phyloP scores from a whole-genome alignment of 306 rosid genomes.

The Pyrus pyrifolia region DNA sequence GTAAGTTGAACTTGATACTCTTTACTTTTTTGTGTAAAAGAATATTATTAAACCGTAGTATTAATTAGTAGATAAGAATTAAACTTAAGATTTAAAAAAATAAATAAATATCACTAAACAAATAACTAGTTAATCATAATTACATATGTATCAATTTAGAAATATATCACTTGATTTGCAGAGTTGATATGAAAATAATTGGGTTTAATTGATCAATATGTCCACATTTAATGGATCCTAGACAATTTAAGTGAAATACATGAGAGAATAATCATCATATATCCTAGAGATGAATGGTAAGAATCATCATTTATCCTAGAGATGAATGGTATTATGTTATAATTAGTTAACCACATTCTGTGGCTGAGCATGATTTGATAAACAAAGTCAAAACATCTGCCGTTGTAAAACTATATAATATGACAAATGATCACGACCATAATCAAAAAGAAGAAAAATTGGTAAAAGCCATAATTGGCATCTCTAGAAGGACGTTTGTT shows the following conservation, averaged over 20 bases:
- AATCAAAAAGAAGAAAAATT: background rate
- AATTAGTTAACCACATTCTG: background rate
- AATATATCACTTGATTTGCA: too few species aligned
- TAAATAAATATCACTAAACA: too few species aligned
- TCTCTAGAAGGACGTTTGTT: conserved; percentile 4
- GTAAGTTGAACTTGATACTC: accelerated
- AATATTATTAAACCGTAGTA: too few species aligned
- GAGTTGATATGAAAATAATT: background rate
- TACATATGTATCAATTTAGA: background rate
- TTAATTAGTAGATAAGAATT: too few species aligned
- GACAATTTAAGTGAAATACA: background rate
- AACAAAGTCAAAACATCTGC: background rate
- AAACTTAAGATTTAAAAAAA: too few species aligned
- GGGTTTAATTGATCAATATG: background rate
- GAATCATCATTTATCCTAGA: background rate
- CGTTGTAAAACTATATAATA: background rate
- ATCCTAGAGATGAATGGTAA: background rate
- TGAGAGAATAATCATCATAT: background rate
- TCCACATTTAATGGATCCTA: background rate
- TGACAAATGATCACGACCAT: background rate
- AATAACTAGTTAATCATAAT: too few species aligned
- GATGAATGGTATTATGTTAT: background rate
- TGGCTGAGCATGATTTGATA: background rate
- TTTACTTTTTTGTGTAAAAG: accelerated
- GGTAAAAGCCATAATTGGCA: conserved; percentile 1